Evolutionary conservation across 2,329 filamentous ascomycete species (phyloP).

Genomic region (Fusarium pseudonygamai): DNA sequence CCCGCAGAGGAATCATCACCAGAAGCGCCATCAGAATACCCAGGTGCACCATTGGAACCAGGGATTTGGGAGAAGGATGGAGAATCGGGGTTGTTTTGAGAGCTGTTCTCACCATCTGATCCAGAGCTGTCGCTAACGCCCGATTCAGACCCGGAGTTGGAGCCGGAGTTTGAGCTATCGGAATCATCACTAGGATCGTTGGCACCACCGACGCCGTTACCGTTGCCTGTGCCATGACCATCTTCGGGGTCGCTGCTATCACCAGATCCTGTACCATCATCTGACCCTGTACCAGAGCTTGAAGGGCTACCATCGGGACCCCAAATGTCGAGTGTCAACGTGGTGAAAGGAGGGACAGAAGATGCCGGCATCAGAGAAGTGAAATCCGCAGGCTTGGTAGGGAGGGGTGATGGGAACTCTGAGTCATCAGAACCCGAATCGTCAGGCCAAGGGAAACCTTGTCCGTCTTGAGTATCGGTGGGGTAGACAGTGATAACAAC

Average conservation of each 20-base stretch:
- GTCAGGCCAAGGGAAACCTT: constrained; percentile 22
- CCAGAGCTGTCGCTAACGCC: constrained; percentile 2
- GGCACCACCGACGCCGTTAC: background rate
- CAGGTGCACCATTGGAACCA: constrained; percentile 33
- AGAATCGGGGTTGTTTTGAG: constrained; percentile 3
- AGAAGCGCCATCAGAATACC: constrained; percentile 31
- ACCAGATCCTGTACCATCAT: constrained; percentile 4
- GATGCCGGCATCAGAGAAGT: constrained; percentile 19
- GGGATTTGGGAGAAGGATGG: constrained; percentile 19
- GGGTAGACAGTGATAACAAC: constrained; percentile 60
- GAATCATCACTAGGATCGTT: background rate
- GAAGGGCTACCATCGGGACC: constrained; percentile 26
- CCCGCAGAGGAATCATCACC: constrained; percentile 29
- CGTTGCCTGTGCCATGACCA: constrained; percentile 15
- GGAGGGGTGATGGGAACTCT: constrained; percentile 39
- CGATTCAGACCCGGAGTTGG: background rate
- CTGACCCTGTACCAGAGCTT: constrained; percentile 8
- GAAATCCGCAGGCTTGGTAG: constrained; percentile 40
- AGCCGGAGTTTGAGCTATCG: background rate
- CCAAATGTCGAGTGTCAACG: constrained; percentile 50
- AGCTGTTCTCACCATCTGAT: constrained; percentile 9
- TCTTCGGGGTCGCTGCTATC: constrained; percentile 12
- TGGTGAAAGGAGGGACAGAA: constrained; percentile 47
- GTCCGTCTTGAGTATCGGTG: constrained; percentile 41
- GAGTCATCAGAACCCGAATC: constrained; percentile 35